Percentiles rank a stretch among this genome's conserved stretches.
These are phyloP conservation scores for Mycogone perniciosa DNA, from an alignment of 2,329 filamentous ascomycete species.

Conservation along the genomic window DNA sequence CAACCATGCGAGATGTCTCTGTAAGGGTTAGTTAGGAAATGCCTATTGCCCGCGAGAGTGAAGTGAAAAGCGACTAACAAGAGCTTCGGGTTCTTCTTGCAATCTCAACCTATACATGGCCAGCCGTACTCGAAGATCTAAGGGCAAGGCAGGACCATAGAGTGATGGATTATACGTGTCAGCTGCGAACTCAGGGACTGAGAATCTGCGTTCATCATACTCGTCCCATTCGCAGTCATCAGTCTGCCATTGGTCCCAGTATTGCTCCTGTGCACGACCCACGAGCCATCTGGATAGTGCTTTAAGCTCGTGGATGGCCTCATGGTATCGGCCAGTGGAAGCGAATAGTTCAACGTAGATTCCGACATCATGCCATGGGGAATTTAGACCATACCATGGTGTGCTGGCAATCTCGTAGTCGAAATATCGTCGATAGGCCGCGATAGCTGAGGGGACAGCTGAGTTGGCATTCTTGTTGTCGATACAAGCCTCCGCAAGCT, in stretches of 20 bases:
- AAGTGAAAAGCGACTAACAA: constrained; percentile 44
- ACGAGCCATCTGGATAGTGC: constrained; percentile 74
- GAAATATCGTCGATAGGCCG: constrained; percentile 44
- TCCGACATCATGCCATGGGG: constrained; percentile 75
- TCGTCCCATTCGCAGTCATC: constrained; percentile 90
- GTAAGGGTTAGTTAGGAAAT: constrained; percentile 3
- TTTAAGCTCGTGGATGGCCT: constrained; percentile 66
- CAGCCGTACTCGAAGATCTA: constrained; percentile 78
- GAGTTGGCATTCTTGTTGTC: constrained; percentile 43
- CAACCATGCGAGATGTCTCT: constrained; percentile 65
- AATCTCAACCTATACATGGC: constrained; percentile 75
- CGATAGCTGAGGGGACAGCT: constrained; percentile 34
- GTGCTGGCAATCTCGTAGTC: constrained; percentile 32
- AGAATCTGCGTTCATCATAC: constrained; percentile 59
- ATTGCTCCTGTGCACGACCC: constrained; percentile 63
- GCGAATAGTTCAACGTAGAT: constrained; percentile 79
- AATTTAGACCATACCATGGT: constrained; percentile 28
- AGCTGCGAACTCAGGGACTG: constrained; percentile 54
- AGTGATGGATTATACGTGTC: constrained; percentile 45
- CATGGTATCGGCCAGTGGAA: constrained; percentile 53
- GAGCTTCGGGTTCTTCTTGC: constrained; percentile 63
- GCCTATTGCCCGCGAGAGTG: not conserved
- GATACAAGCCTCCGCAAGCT: constrained; percentile 51
- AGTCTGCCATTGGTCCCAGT: constrained; percentile 65
- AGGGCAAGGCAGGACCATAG: constrained; percentile 69